A percentile compares a stretch with the other conserved stretches of the same genome.
Conservation (phyloP, 2,329 filamentous ascomycete species). For the Fusarium subglutinans region DNA sequence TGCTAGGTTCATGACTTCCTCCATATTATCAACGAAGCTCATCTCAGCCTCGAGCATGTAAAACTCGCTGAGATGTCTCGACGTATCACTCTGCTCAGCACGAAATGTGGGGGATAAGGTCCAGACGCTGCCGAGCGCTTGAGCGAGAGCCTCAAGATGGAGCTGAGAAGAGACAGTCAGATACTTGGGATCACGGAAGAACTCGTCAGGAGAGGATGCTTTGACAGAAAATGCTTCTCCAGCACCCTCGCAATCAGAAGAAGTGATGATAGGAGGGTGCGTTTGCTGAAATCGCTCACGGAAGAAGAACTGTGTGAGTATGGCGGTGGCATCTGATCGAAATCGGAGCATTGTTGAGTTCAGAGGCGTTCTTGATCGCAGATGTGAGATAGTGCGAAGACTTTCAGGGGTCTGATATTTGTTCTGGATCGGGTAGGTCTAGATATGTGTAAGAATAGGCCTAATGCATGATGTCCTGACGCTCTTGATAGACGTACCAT, state of each 20-base stretch:
- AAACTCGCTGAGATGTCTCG: slow-evolving; percentile 94
- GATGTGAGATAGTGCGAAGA: slow-evolving; percentile 86
- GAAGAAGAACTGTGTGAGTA: slow-evolving; percentile 79
- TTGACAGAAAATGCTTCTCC: slow-evolving; percentile 88
- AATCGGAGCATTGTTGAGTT: slow-evolving; percentile 84
- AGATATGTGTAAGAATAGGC: slow-evolving; percentile 17
- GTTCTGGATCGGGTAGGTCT: slow-evolving; percentile 95
- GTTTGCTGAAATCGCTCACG: slow-evolving; percentile 78
- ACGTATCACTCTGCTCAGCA: slow-evolving; percentile 91
- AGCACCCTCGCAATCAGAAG: slow-evolving; percentile 95
- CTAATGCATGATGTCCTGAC: not conserved
- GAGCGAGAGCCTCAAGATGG: slow-evolving; percentile 90
- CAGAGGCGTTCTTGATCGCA: slow-evolving; percentile 82
- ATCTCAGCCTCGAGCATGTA: slow-evolving; percentile 98
- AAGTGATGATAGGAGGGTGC: slow-evolving; percentile 93
- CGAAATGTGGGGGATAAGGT: slow-evolving; percentile 92
- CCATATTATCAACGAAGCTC: slow-evolving; percentile 77
- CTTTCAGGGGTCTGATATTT: slow-evolving; percentile 94
- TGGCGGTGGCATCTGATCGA: slow-evolving; percentile 80
- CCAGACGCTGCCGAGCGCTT: slow-evolving; percentile 92
- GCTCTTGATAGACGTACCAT: slow-evolving; percentile 64
- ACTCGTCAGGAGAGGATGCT: slow-evolving; percentile 58
- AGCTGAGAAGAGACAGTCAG: slow-evolving; percentile 95
- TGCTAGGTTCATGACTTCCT: slow-evolving; percentile 78
- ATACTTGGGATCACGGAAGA: slow-evolving; percentile 91